A percentile compares a stretch with the other conserved stretches of the same genome.
Evolutionary conservation across 164 flowering plant species (phyloP).

Genomic region (Magnolia sinica): DNA sequence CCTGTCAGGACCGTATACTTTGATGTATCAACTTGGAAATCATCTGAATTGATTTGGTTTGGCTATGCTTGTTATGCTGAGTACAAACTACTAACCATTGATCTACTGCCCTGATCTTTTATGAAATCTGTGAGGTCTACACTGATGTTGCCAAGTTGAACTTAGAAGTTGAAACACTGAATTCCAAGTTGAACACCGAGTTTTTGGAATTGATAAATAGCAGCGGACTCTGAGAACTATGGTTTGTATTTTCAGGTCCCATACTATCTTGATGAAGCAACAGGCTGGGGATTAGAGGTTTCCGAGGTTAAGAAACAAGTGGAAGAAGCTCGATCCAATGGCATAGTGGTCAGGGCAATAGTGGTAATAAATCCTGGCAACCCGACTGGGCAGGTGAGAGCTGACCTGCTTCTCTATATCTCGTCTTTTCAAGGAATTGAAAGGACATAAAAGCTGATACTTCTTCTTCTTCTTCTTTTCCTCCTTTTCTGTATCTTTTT

Average conservation of each 20-base stretch:
- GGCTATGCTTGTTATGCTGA: too few species aligned
- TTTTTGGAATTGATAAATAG: not conserved
- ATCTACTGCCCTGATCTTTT: too few species aligned
- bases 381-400: slow-evolving; percentile 94
- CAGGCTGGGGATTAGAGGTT: slow-evolving; percentile 93
- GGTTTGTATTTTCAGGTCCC: slow-evolving; percentile 61
- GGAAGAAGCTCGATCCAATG: slow-evolving; percentile 70
- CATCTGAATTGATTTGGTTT: too few species aligned
- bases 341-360: slow-evolving; percentile 77
- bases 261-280: slow-evolving; percentile 88
- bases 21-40: too few species aligned
- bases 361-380: slow-evolving; percentile 99
- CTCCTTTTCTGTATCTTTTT: too few species aligned
- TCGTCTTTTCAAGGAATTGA: not conserved
- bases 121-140: too few species aligned
- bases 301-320: slow-evolving; percentile 82
- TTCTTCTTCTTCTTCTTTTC: not conserved
- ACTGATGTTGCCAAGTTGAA: too few species aligned
- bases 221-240: not conserved
- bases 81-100: too few species aligned
- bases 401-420: not conserved
- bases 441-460: not conserved
- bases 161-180: not conserved
- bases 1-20: not conserved
- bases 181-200: not conserved